Evolutionary conservation across 352 stramenopile genomes (phyloP), one percentile per base, ranked within the genome.

Genomic region (Phytophthora brassicae): DNA sequence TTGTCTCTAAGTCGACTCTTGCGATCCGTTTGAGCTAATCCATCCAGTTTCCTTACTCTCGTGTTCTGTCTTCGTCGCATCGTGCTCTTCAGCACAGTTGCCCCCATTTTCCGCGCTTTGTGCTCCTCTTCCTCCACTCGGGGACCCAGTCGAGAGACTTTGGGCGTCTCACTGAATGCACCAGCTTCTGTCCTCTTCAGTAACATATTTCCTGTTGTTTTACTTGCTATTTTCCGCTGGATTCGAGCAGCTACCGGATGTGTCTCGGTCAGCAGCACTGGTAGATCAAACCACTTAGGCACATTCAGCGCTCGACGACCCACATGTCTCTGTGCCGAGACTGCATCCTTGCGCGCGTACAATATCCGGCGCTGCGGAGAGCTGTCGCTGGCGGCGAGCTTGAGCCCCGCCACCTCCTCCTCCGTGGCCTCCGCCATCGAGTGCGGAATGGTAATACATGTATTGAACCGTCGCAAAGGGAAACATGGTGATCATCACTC

Each of bases 241-340:
- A 89, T 73, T 22, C 67, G 70, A 1, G 63, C 72, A 2, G 67
- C 66, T 1, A 81, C 67, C 3, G 66, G 44, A 48, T 89, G 41
- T 1, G 59, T 42, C 52, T 85, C 75, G 0, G 80, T 74, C 22
- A 88, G 49, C 29, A 89, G 49, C 57, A 91, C 55, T 2, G 82
- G 78, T 24, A 91, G 67, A 36, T 91, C 79, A 64, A 88, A 88
- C 79, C 78, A 89, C 38, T 64, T 76, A 13, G 82, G 80, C 22
- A 77, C 69, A 3, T 66, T 45, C 19, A 77, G 41, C 13, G 45
- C 50, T 23, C 73, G 53, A 38, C 41, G 46, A 14, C 39, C 38
- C 46, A 42, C 46, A 63, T 62, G 62, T 52, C 58, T 49, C 46
- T 65, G 43, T 22, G 54, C 24, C 44, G 26, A 39, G 1, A 26